phyloP scores from a whole-genome alignment of 1,284 basidiomycete species.

The Rhodotorula sp. region DNA sequence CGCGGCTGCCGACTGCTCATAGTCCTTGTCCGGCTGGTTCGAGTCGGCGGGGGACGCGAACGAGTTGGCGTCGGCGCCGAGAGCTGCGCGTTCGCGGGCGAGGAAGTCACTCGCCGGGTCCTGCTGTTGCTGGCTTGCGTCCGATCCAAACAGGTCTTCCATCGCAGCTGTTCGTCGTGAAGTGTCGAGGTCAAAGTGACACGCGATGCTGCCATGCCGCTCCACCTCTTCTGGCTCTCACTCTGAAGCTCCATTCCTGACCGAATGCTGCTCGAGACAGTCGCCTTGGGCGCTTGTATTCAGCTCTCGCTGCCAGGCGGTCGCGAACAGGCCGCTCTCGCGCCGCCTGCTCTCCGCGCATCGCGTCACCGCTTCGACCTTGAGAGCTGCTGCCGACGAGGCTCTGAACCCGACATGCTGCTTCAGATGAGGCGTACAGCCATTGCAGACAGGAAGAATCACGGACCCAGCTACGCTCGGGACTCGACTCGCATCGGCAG shows the following conservation, averaged over 20 bases:
- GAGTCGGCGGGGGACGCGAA: background rate
- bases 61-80: conserved; percentile 26
- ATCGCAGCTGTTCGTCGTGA: conserved; percentile 1
- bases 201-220: background rate
- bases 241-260: background rate
- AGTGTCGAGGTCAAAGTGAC: background rate
- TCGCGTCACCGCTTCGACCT: background rate
- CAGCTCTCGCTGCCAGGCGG: too few relatives aligned
- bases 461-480: background rate
- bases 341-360: background rate
- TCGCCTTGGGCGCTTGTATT: too few relatives aligned
- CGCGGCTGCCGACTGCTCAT: conserved; percentile 59
- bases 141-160: conserved; percentile 38
- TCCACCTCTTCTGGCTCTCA: background rate
- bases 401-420: background rate
- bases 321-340: background rate
- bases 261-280: too few relatives aligned
- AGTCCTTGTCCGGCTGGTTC: conserved; percentile 34
- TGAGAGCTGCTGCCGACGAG: too few relatives aligned
- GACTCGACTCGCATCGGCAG: too few relatives aligned
- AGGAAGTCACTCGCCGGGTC: conserved; percentile 40
- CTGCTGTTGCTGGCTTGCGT: background rate
- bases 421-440: background rate
- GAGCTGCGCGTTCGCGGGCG: conserved; percentile 31
- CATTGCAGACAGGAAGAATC: too few relatives aligned